Evolutionary conservation across 2,329 filamentous ascomycete genomes (phyloP), one percentile per base, ranked within the genome.

Genomic region (Cadophora sp.): DNA sequence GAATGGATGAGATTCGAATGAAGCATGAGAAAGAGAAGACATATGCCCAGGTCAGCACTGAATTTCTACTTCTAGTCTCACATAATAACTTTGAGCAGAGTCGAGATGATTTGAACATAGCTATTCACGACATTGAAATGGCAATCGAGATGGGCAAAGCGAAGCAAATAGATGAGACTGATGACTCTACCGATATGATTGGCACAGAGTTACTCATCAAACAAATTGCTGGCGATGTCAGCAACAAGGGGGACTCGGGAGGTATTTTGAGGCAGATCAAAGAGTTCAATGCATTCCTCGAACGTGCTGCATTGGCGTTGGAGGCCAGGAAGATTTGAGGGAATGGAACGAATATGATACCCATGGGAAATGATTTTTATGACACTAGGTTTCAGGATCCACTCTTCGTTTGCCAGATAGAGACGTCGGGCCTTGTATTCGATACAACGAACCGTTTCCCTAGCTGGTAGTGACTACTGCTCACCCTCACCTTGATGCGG

Each of bases 201-300:
- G 89, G 88, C 50, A 80, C 88, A 0, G 87, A 89, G 73, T 76
- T 89, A 41, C 75, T 84, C 9, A 80, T 89, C 39, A 83, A 84
- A n/a, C 81, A 81, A 30, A 79, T 90, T 5, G 80, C 84, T 0
- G 82, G 84, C 45, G 82, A 87, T 73, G 84, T 84, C 1, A 85
- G 84, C 72, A 83, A 80, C 47, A 77, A 78, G 22, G 81, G 83
- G 61, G 79, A 80, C 9, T 80, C 81, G 0, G 86, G 86, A 24
- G 86, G 86, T 2, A 78, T 84, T 4, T 78, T 90, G 69, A 82
- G 80, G 66, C 84, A 87, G 74, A 83, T 90, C 64, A 83, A 79
- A 67, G 83, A 87, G 58, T 90, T 90, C 73, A 91, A 90, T 70
- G 82, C 82, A 39, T 88, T 90, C 70, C 78, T 91, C 59, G 88